phyloP scores from a whole-genome alignment of 1,284 basidiomycete species.

The Puccinia polysora region DNA sequence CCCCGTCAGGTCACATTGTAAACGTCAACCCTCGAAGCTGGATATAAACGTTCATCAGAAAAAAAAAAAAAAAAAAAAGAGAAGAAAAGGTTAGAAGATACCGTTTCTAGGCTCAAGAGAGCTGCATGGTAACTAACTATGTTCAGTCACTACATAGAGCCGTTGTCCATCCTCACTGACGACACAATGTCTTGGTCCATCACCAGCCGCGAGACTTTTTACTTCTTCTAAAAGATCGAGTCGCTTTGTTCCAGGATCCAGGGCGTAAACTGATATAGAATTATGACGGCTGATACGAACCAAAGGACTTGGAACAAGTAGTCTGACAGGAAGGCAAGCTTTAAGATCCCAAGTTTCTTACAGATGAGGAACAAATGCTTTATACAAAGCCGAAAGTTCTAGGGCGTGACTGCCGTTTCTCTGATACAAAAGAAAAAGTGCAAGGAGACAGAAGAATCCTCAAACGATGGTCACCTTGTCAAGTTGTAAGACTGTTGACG shows the following conservation, averaged over 20 bases:
- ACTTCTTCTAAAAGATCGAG: slow-evolving; percentile 45
- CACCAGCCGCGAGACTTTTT: slow-evolving; percentile 39
- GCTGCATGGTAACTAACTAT: slow-evolving; percentile 41
- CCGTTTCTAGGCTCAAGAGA: background rate
- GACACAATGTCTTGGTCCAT: slow-evolving; percentile 50
- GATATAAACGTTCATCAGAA: background rate
- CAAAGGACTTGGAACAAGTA: background rate
- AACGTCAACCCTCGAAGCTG: slow-evolving; percentile 31
- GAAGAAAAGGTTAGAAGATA: background rate
- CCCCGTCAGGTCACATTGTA: background rate
- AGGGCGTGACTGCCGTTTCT: slow-evolving; percentile 35
- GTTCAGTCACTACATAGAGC: slow-evolving; percentile 50
- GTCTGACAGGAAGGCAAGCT: background rate
- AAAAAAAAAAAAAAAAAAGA: slow-evolving; percentile 38
- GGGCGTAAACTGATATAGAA: slow-evolving; percentile 47
- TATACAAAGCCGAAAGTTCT: slow-evolving; percentile 17
- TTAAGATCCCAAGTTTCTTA: slow-evolving; percentile 47
- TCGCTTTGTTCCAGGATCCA: slow-evolving; percentile 21
- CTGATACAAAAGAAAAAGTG: slow-evolving; percentile 7
- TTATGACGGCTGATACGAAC: slow-evolving; percentile 46
- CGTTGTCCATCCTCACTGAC: slow-evolving; percentile 47
- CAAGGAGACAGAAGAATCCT: background rate
- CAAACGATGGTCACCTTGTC: background rate
- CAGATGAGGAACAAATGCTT: slow-evolving; percentile 46
- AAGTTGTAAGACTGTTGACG: too few species aligned